phyloP scores from a whole-genome alignment of 2,329 filamentous ascomycete genomes.

The Talaromyces marneffei region DNA sequence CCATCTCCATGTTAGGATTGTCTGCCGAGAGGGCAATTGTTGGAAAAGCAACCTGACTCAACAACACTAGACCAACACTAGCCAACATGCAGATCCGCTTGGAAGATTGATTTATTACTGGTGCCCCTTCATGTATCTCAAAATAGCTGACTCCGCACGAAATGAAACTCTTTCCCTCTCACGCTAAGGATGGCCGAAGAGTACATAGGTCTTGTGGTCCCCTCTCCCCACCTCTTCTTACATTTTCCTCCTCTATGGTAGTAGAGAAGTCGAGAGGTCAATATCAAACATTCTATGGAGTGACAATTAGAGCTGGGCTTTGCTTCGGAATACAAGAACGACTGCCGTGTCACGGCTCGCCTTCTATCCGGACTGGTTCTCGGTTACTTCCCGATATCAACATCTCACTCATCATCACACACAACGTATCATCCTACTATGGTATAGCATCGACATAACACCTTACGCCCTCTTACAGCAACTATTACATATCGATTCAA shows the following conservation, averaged over 20 bases:
- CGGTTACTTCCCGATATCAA: neutral
- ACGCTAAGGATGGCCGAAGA: neutral
- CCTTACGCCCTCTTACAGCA: neutral
- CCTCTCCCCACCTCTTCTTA: neutral
- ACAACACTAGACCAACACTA: neutral
- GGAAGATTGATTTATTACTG: neutral
- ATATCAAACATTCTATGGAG: neutral
- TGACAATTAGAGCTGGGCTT: constrained; percentile 1
- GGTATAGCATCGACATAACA: neutral
- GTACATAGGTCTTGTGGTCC: constrained; percentile 4
- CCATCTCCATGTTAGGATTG: neutral
- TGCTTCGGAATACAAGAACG: constrained; percentile 5
- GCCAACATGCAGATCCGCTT: neutral
- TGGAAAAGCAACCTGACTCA: neutral
- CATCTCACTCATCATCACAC: neutral
- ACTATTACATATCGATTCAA: neutral
- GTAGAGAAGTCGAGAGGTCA: neutral
- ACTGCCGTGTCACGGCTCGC: constrained; percentile 1
- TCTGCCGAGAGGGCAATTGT: neutral
- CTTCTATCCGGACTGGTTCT: neutral
- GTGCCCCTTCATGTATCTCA: constrained; percentile 6
- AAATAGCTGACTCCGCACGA: constrained; percentile 14
- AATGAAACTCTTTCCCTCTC: constrained; percentile 7
- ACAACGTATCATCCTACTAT: neutral
- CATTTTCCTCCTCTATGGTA: neutral